These are phyloP conservation scores for Globisporangium splendens DNA, from an alignment of 352 stramenopile species.

Conservation along the genomic window DNA sequence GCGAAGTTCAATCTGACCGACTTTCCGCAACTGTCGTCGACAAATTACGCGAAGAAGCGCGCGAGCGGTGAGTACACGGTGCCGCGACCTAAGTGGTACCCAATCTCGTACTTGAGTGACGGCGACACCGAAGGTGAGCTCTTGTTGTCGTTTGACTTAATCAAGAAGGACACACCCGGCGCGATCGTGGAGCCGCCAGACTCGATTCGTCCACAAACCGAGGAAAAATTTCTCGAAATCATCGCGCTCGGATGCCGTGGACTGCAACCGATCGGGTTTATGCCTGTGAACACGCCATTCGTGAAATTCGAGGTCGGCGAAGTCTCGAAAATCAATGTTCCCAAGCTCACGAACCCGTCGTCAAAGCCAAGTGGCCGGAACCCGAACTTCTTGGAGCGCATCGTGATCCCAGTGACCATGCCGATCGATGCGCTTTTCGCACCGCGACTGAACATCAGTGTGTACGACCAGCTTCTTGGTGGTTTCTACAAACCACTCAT, in stretches of 20 bases:
- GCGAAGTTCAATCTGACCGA: slow-evolving; percentile 57
- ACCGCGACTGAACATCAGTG: slow-evolving; percentile 77
- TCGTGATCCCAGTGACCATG: slow-evolving; percentile 81
- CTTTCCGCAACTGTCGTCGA: slow-evolving; percentile 53
- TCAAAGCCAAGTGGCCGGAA: slow-evolving; percentile 78
- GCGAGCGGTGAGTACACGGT: slow-evolving; percentile 49
- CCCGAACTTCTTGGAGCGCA: slow-evolving; percentile 87
- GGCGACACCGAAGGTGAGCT: slow-evolving; percentile 74
- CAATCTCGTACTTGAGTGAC: slow-evolving; percentile 52
- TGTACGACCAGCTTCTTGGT: slow-evolving; percentile 82
- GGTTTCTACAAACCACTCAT: slow-evolving; percentile 83
- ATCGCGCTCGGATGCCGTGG: slow-evolving; percentile 74
- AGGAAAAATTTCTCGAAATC: slow-evolving; percentile 81
- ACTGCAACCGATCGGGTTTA: slow-evolving; percentile 75
- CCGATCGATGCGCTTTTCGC: slow-evolving; percentile 84
- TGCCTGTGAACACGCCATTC: slow-evolving; percentile 82
- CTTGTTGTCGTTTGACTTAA: slow-evolving; percentile 73
- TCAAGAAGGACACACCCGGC: slow-evolving; percentile 62
- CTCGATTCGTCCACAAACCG: slow-evolving; percentile 50
- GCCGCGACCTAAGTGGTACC: slow-evolving; percentile 67
- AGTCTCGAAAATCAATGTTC: slow-evolving; percentile 46
- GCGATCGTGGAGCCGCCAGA: slow-evolving; percentile 53
- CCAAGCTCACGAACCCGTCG: slow-evolving; percentile 68
- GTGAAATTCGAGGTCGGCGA: slow-evolving; percentile 84
- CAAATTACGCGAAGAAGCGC: slow-evolving; percentile 48